phyloP scores from a whole-genome alignment of 768 basidiomycete species.

The Boletus pseudo-olivaceus region DNA sequence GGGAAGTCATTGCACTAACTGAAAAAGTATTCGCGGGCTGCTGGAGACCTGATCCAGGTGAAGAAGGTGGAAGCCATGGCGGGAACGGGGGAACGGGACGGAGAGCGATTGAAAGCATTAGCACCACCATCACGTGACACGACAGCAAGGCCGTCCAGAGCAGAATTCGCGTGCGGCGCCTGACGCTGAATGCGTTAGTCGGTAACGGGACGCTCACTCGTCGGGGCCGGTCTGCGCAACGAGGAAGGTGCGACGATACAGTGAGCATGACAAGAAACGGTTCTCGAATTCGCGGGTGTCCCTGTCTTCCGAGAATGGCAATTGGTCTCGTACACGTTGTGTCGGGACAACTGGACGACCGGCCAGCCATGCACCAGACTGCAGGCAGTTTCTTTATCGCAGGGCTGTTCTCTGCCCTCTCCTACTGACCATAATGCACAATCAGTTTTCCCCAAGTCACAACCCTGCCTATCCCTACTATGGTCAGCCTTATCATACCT shows the following conservation, averaged over 20 bases:
- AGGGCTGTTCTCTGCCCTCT: neutral
- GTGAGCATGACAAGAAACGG: neutral
- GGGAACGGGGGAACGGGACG: conserved; percentile 4
- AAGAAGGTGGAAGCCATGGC: conserved; percentile 82
- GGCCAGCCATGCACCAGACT: conserved; percentile 21
- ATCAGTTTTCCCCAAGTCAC: conserved; percentile 34
- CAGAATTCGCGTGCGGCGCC: too few species aligned
- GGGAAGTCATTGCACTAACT: conserved; percentile 51
- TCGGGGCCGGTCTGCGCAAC: neutral
- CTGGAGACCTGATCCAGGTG: conserved; percentile 88
- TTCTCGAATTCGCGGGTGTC: neutral
- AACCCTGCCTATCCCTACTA: conserved; percentile 46
- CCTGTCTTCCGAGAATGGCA: conserved; percentile 34
- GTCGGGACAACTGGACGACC: conserved; percentile 3
- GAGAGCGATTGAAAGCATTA: neutral
- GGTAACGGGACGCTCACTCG: neutral
- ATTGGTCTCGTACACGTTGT: conserved; percentile 25
- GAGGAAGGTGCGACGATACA: neutral
- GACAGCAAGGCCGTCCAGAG: neutral
- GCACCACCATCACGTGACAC: conserved; percentile 12
- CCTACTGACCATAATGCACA: conserved; percentile 27
- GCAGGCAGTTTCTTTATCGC: conserved; percentile 15
- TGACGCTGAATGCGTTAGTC: neutral
- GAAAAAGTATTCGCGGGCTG: conserved; percentile 91
- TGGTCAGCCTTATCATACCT: conserved; percentile 41